These are phyloP conservation scores for Colletotrichum cuscutae DNA, from an alignment of 2,329 filamentous ascomycete genomes.

Conservation along the genomic window DNA sequence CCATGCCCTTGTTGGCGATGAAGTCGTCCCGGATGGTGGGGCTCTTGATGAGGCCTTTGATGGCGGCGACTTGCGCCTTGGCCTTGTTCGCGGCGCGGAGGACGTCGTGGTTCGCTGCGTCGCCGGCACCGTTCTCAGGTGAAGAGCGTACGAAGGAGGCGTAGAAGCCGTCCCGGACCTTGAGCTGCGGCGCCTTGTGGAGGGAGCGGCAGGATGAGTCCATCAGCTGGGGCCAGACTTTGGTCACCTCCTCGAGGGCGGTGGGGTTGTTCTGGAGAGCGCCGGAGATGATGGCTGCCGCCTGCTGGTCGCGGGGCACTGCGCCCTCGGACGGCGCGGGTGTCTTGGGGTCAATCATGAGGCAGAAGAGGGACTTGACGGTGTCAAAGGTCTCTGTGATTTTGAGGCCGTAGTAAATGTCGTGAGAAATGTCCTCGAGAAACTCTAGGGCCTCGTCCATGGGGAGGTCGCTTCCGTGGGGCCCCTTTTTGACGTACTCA, in stretches of 20 bases:
- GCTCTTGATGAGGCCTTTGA: slow-evolving; percentile 68
- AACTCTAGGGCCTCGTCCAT: slow-evolving; percentile 64
- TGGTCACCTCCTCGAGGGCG: slow-evolving; percentile 63
- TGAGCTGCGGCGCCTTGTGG: slow-evolving; percentile 18
- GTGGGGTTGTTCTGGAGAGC: slow-evolving; percentile 74
- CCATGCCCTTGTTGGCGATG: slow-evolving; percentile 63
- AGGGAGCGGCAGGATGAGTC: slow-evolving; percentile 47
- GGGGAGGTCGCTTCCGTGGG: slow-evolving; percentile 40
- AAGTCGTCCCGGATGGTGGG: slow-evolving; percentile 65
- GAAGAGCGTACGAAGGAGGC: slow-evolving; percentile 48
- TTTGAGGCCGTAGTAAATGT: slow-evolving; percentile 76
- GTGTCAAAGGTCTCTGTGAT: slow-evolving; percentile 66
- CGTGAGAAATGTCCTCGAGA: slow-evolving; percentile 73
- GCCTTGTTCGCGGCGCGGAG: slow-evolving; percentile 41
- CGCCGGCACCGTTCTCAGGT: background rate
- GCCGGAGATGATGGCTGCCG: slow-evolving; percentile 66
- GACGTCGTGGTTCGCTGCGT: background rate
- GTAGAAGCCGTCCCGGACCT: slow-evolving; percentile 54
- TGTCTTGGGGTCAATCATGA: slow-evolving; percentile 52
- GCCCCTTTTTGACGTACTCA: slow-evolving; percentile 37
- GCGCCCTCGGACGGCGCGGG: slow-evolving; percentile 37
- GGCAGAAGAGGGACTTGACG: slow-evolving; percentile 66
- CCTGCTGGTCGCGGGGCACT: slow-evolving; percentile 59
- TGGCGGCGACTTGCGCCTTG: slow-evolving; percentile 56
- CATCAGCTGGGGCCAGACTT: slow-evolving; percentile 57